Conservation (phyloP, 176 grass and related monocot species). For the Phragmites australis region DNA sequence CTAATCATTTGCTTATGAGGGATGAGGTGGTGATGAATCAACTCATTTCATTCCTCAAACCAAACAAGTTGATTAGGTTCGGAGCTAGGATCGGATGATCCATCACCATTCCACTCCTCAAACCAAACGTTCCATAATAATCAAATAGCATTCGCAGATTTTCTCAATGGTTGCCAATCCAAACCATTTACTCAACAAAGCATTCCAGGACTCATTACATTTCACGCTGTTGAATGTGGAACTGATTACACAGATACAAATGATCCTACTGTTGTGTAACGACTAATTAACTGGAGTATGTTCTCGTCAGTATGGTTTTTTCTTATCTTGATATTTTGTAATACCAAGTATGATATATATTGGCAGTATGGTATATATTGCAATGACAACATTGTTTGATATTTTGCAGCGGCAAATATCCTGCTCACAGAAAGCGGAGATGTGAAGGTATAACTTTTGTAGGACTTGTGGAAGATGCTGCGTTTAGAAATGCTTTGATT, state of each 20-base stretch:
- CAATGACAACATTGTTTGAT: slow-evolving; percentile 35
- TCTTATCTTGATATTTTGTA: neutral
- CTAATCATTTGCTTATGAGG: no score
- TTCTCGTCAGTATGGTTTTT: slow-evolving; percentile 10
- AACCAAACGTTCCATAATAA: no score
- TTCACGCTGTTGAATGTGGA: neutral
- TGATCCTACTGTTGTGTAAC: neutral
- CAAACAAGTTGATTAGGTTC: no score
- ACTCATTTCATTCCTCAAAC: no score
- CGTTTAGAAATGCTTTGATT: slow-evolving; percentile 21
- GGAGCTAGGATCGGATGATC: no score
- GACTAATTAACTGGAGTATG: neutral
- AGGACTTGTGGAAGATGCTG: slow-evolving; percentile 1
- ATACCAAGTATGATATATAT: neutral
- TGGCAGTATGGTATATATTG: slow-evolving; percentile 3
- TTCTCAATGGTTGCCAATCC: neutral
- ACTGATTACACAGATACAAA: slow-evolving; percentile 16
- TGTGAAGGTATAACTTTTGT: slow-evolving; percentile 78
- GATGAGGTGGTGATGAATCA: no score
- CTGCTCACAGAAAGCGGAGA: slow-evolving; percentile 94
- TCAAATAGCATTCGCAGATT: no score
- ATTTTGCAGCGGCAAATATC: slow-evolving; percentile 95
- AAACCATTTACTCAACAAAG: neutral
- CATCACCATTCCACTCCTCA: no score
- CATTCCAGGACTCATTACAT: neutral